Base-by-base conservation (phyloP, 805 yeast genomes). In the Candida coleopterorum region DNA sequence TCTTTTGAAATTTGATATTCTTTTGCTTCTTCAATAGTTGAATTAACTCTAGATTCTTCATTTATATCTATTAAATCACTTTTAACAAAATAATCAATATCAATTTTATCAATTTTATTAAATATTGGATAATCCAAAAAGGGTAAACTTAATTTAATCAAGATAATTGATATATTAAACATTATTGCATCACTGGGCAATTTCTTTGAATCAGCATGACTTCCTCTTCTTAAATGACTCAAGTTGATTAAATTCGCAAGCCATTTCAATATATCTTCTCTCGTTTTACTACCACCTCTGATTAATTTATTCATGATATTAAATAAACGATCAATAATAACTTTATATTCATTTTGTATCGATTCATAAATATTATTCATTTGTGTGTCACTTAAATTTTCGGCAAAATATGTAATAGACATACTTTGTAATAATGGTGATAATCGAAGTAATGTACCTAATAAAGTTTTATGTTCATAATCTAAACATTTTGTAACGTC, bases 151-250 rank as follows among this genome's bases (percentile, higher is more conserved):
- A 93, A 72, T 49, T 74, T 77, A 41, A 83, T 71, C 42, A 88
- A 61, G 1, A 89, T 65, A 42, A 77, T 53, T 0, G 88, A 68
- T 12, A 87, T 70, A 58, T 90, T 90, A 36, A 80, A 67, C 84
- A 88, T 83, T 43, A 93, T 73, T 1, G 87, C 87, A 62, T 90
- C 87, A 6, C 85, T 70, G 1, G 95, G 79, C 34, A 85, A 63
- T 39, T 77, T 73, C 11, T 68, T 64, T 9, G 76, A 73, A 48
- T 82, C 79, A 3, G 89, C 82, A 55, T 85, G 95, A 44, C 82
- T 79, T 35, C 96, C 96, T 48, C 86, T 74, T 61, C 97, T 78
- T 46, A 86, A 72, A 58, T 88, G 97, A 54, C 89, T 88, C 34
- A 75, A 70, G 49, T 90, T 85, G n/a, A 86, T 74, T 27, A 87